Evolutionary conservation across 2,329 filamentous ascomycete species (phyloP), one percentile per base, ranked within the genome.

Genomic region (Ceratocystis ficicola): DNA sequence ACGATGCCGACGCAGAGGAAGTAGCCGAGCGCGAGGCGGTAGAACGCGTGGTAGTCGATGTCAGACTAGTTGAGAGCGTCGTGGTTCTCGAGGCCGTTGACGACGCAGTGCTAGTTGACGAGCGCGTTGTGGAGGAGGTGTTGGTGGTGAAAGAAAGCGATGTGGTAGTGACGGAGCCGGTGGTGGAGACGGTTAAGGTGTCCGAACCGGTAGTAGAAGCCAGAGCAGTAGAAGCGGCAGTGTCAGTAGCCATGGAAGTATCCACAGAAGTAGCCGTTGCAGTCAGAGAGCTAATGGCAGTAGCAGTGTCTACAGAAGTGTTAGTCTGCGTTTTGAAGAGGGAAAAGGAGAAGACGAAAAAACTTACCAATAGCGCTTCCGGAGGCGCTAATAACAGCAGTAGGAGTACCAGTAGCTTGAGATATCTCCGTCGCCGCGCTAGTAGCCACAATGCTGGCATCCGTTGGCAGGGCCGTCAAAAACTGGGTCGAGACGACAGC

Each of bases 401-500:
- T 41, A 41, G 36, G 36, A 41, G 36, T 41, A 3, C 36, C 36
- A 41, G 36, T 41, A 41, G 36, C 36, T 12, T 41, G 36, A 12
- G 36, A 41, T 5, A 25, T n/a, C 36, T 62, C 44, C 12, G 17
- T 36, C n/a, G 41, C 44, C 17, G 61, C 8, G 4, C 7, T 30
- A 1, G 22, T 25, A 12, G 61, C 4, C 6, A 32, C 17, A 41
- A 41, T 41, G 36, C 8, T 41, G 15, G 20, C 32, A 25, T 55
- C 44, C 25, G 44, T n/a, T 8, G 67, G 66, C 44, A 63, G 61
- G 12, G 48, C 61, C 15, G 67, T 64, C 41, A 84, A 73, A 73
- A 76, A 85, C 57, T 72, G 75, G 7, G 82, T 80, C 66, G 76
- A 77, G 73, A 83, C 82, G 12, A 78, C 80, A 17, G 75, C 80